Evolutionary conservation across 352 stramenopile species (phyloP), one percentile per base, ranked within the genome.

Genomic region (Globisporangium cederbergense): DNA sequence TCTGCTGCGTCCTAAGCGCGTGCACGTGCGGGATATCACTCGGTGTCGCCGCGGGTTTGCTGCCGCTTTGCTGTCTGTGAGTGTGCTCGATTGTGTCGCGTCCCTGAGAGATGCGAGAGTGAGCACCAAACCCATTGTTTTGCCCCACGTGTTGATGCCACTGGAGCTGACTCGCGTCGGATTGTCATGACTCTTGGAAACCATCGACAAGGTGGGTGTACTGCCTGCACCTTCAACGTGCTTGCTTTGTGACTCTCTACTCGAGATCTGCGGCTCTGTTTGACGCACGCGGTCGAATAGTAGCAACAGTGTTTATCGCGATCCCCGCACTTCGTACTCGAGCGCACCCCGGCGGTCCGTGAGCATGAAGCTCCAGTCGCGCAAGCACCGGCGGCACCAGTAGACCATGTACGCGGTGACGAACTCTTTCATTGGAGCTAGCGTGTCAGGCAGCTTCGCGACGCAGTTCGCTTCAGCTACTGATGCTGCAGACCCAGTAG

Each of bases 1-100:
- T 86, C 60, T 87, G 75, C 67, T 88, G 78, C 59, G 54, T 89
- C 38, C 58, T 90, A 60, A 89, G 83, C 58, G 65, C 90, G 25
- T 92, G 80, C 72, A 92, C 83, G 32, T 92, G 83, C 55, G 83
- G 83, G 0, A 56, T 92, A 25, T 89, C 83, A 28, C 68, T 91
- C 18, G 77, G 76, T 0, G 67, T 91, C 43, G 79, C 80, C 28
- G 64, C 88, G 43, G 74, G 67, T 64, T 61, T 91, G 30, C 59
- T 91, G 32, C 83, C 83, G 38, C 71, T 92, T 20, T 92, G 83
- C 62, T 92, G 83, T 70, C 64, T 92, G 38, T 92, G 74, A 65
- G 6, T 50, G 14, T 36, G 32, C 36, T 55, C 11, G 49, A n/a
- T 20, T 5, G 25, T 36, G 2, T 36, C 9, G 25, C n/a, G 49